phyloP scores from a whole-genome alignment of 2,329 filamentous ascomycete species.

The Aspergillus sp. region DNA sequence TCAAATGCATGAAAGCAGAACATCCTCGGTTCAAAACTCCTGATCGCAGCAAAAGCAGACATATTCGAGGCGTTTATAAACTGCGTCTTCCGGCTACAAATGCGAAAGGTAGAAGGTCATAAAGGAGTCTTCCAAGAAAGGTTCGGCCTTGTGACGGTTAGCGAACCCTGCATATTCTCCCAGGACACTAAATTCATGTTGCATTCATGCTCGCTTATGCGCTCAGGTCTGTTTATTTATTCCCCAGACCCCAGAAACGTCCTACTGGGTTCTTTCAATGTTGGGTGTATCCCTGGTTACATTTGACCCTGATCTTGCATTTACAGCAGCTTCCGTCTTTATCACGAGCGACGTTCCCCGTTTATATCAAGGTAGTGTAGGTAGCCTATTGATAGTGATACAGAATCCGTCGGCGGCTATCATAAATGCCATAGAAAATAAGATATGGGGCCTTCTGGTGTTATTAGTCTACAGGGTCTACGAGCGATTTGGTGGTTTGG shows the following conservation, averaged over 20 bases:
- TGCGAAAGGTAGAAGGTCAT: too few relatives aligned
- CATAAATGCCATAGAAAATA: conserved; percentile 33
- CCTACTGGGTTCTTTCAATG: conserved; percentile 42
- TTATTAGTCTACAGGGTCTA: conserved; percentile 28
- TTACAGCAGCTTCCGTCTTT: conserved; percentile 39
- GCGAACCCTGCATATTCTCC: conserved; percentile 39
- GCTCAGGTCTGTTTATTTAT: conserved; percentile 36
- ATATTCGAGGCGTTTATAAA: too few relatives aligned
- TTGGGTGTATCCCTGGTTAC: conserved; percentile 40
- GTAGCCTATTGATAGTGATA: conserved; percentile 41
- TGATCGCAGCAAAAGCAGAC: too few relatives aligned
- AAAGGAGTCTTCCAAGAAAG: too few relatives aligned
- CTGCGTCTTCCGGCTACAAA: too few relatives aligned
- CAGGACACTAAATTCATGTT: conserved; percentile 42
- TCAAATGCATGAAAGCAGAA: too few relatives aligned
- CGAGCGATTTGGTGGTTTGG: conserved; percentile 39
- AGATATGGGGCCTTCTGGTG: conserved; percentile 13
- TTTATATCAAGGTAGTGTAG: conserved; percentile 43
- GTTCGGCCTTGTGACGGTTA: too few relatives aligned
- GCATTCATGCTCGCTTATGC: conserved; percentile 38
- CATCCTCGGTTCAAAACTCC: too few relatives aligned
- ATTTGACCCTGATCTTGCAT: conserved; percentile 25
- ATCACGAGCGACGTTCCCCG: conserved; percentile 42
- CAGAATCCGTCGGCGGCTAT: conserved; percentile 43
- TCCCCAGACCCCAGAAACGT: conserved; percentile 33